phyloP scores from a whole-genome alignment of 805 yeast genomes.

The Wickerhamiella dianesei region DNA sequence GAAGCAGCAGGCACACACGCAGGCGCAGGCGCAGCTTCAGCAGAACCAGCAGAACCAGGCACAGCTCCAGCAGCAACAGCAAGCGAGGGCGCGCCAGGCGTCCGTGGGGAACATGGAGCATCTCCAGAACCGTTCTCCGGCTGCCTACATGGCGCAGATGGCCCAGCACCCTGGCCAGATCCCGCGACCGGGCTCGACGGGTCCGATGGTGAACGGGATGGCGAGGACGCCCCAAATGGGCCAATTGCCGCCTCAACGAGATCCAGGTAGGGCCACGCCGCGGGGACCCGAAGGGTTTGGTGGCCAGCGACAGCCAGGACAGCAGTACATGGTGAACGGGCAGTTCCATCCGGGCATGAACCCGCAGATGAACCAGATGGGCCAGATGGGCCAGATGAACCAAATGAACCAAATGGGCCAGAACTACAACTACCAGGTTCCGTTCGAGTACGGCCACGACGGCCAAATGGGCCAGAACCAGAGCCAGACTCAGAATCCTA shows the following conservation, averaged over 20 bases:
- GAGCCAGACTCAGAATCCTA: no score
- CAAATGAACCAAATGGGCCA: not conserved
- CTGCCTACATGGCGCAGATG: not conserved
- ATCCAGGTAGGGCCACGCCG: no score
- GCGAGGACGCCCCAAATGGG: not conserved
- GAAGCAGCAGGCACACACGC: conserved; percentile 4
- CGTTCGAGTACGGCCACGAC: not conserved
- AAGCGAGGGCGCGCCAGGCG: not conserved
- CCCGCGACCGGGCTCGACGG: not conserved
- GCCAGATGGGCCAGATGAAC: not conserved
- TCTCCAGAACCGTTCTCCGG: not conserved
- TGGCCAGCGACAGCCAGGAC: not conserved
- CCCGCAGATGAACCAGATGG: not conserved
- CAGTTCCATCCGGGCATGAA: conserved; percentile 2
- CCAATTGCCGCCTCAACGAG: not conserved
- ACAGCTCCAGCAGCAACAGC: not conserved
- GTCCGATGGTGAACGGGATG: not conserved
- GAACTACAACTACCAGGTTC: no score
- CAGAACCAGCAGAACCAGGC: not conserved
- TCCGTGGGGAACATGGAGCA: not conserved
- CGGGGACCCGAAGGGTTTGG: no score
- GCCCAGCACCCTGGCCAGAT: not conserved
- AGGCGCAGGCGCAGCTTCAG: conserved; percentile 4
- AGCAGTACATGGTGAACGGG: not conserved
- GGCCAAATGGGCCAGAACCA: no score